phyloP scores from a whole-genome alignment of 208 protist species.

The Wallacemonas sp. region DNA sequence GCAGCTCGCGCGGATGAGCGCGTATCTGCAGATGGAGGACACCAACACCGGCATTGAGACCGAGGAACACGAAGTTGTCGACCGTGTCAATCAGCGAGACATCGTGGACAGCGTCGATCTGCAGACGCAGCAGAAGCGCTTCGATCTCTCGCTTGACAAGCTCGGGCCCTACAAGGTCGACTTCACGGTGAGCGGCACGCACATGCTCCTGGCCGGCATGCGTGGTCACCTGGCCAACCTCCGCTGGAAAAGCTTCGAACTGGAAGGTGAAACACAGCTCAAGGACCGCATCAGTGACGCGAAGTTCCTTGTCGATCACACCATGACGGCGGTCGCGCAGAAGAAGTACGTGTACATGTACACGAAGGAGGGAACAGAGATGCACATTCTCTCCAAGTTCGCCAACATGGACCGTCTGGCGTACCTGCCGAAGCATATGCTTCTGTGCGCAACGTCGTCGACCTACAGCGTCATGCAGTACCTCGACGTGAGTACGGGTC shows the following conservation, averaged over 20 bases:
- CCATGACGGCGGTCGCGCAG: conserved; percentile 98
- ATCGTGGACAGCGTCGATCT: conserved; percentile 91
- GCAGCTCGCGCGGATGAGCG: conserved; percentile 55
- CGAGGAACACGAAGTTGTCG: conserved; percentile 90
- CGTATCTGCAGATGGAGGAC: conserved; percentile 66
- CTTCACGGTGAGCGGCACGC: conserved; percentile 94
- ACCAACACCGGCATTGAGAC: conserved; percentile 70
- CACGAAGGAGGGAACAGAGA: conserved; percentile 96
- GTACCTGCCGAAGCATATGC: conserved; percentile 98
- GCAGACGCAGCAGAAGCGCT: conserved; percentile 92
- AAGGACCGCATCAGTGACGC: conserved; percentile 94
- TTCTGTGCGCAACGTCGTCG: conserved; percentile 91
- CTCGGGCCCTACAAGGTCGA: conserved; percentile 95
- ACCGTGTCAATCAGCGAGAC: conserved; percentile 91
- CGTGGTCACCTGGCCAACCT: conserved; percentile 96
- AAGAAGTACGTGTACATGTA: conserved; percentile 99
- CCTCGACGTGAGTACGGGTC: conserved; percentile 95
- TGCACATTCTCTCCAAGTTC: conserved; percentile 96
- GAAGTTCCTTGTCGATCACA: conserved; percentile 96
- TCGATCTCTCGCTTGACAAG: conserved; percentile 91
- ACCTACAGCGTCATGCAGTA: conserved; percentile 91
- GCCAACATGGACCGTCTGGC: conserved; percentile 91
- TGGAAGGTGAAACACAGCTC: conserved; percentile 94
- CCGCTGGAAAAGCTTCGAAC: conserved; percentile 92
- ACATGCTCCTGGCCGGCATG: conserved; percentile 92